Evolutionary conservation across 768 basidiomycete species (phyloP).

Genomic region (Rossbeevera mucosa): DNA sequence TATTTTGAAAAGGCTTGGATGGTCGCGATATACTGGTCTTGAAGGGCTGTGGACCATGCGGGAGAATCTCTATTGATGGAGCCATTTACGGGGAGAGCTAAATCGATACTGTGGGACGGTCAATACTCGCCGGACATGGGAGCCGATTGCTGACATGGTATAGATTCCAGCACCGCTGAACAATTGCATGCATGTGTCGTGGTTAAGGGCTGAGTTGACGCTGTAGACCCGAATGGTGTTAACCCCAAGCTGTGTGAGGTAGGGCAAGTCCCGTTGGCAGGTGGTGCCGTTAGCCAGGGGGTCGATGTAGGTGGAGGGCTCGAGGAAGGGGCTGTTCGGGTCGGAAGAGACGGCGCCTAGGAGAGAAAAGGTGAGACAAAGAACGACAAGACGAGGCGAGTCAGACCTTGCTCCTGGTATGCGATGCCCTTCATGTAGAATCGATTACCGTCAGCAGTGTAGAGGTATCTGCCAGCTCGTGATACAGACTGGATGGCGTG

Average conservation of each 20-base stretch:
- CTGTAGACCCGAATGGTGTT: constrained; percentile 86
- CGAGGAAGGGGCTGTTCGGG: constrained; percentile 57
- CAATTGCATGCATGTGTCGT: constrained; percentile 80
- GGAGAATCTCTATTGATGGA: constrained; percentile 73
- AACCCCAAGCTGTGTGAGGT: constrained; percentile 68
- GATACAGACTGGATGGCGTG: constrained; percentile 66
- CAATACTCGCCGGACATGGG: constrained; percentile 6
- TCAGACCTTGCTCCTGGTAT: constrained; percentile 75
- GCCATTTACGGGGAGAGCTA: constrained; percentile 80
- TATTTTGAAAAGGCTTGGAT: constrained; percentile 80
- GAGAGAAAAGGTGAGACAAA: not conserved
- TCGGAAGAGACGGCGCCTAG: constrained; percentile 38
- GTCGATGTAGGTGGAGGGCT: constrained; percentile 75
- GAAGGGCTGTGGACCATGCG: constrained; percentile 76
- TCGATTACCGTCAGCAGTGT: constrained; percentile 64
- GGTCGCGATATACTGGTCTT: constrained; percentile 72
- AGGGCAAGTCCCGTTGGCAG: constrained; percentile 78
- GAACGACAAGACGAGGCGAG: not conserved
- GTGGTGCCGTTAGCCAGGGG: constrained; percentile 63
- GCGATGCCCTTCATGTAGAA: constrained; percentile 89
- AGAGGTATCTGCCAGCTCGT: constrained; percentile 75
- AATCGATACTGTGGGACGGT: constrained; percentile 60
- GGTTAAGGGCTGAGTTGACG: constrained; percentile 77
- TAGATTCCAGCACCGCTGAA: constrained; percentile 82
- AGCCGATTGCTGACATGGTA: constrained; percentile 58